Conservation (phyloP, 306 rosid species). For the Alnus rubra region DNA sequence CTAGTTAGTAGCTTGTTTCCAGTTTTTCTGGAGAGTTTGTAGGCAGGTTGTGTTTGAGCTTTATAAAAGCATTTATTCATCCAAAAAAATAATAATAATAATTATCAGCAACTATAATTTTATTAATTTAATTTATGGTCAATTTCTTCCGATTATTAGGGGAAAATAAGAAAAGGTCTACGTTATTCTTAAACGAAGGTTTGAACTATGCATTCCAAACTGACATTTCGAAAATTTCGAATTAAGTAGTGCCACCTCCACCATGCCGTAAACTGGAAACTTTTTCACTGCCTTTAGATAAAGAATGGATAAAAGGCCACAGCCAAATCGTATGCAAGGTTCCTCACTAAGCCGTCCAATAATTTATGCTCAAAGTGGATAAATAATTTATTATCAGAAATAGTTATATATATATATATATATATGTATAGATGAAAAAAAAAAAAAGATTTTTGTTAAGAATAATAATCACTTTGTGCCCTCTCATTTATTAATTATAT, state of each 20-base stretch:
- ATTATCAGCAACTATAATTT: not conserved
- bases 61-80: too few relatives aligned
- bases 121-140: too few relatives aligned
- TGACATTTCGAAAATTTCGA: not conserved
- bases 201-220: not conserved
- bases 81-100: too few relatives aligned
- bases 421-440: not conserved
- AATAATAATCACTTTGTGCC: not conserved
- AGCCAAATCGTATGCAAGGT: not conserved
- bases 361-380: not conserved
- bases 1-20: too few relatives aligned
- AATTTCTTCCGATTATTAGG: not conserved
- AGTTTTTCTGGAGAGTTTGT: too few relatives aligned
- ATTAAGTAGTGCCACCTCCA: not conserved
- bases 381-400: not conserved
- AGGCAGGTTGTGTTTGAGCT: too few relatives aligned
- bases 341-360: not conserved
- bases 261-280: not conserved
- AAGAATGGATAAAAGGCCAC: too few relatives aligned
- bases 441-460: not conserved
- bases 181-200: too few relatives aligned
- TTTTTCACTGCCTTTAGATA: not conserved
- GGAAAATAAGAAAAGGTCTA: not conserved
- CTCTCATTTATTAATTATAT: not conserved
- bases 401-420: not conserved